A percentile compares a stretch with the other conserved stretches of the same genome.
Evolutionary conservation across 2,329 filamentous ascomycete species (phyloP).

Genomic region (Penicillium sp.): DNA sequence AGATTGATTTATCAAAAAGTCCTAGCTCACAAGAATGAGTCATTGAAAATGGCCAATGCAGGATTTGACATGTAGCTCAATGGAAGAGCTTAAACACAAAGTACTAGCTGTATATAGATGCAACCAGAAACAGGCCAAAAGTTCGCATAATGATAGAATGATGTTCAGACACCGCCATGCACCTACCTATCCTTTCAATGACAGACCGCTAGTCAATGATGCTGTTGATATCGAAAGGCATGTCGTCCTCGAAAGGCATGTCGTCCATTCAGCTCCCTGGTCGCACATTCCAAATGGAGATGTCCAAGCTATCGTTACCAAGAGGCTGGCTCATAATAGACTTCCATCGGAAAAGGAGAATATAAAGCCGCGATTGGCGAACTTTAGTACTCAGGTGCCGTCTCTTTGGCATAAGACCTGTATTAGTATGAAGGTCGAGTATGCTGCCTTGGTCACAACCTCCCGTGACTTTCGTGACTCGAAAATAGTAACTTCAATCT

Average conservation of each 20-base stretch:
- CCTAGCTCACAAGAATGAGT: not conserved
- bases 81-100: conserved; percentile 1
- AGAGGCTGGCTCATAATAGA: conserved; percentile 25
- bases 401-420: conserved; percentile 25
- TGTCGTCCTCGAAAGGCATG: not conserved
- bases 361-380: conserved; percentile 16
- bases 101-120: not conserved
- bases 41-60: not conserved
- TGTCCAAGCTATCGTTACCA: conserved; percentile 14
- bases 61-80: not conserved
- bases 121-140: conserved; percentile 1
- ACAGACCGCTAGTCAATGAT: conserved; percentile 1
- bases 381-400: conserved; percentile 7
- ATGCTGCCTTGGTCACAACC: conserved; percentile 23
- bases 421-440: conserved; percentile 27
- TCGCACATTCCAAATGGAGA: conserved; percentile 4
- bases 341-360: conserved; percentile 24
- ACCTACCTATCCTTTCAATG: conserved; percentile 2
- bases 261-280: conserved; percentile 11
- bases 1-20: not conserved
- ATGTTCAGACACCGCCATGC: conserved; percentile 1
- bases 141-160: not conserved
- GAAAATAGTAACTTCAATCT: conserved; percentile 19
- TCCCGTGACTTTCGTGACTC: conserved; percentile 30
- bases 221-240: not conserved